Base-by-base conservation (phyloP, 257 asterid genomes). In the Forsythia suspensa region DNA sequence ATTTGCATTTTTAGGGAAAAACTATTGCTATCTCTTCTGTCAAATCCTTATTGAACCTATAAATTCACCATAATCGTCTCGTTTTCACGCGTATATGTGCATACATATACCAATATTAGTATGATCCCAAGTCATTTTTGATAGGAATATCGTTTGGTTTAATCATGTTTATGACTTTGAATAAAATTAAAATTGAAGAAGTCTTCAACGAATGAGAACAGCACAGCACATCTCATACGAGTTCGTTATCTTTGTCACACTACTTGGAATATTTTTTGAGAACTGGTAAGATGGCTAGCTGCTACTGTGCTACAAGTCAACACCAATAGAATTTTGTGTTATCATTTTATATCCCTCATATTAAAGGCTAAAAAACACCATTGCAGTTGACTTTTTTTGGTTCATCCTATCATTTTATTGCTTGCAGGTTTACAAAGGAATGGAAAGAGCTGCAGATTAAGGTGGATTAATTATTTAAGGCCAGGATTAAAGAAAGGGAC, bases 371-470 rank as follows among this genome's bases (percentile, higher is more conserved):
- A 24, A 63, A 71, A 69, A 29, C 36, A 78, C 68, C 29, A 34
- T 72, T 78, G 13, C 18, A 8, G 75, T 34, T 72, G 79, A 42
- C 68, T 55, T 51, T 21, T 52, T 29, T 21, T 16, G 0, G 24
- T 46, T 13, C 12, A 74, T 70, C 74, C 24, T 37, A 8, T 68
- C 39, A 59, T 63, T 39, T 70, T 70, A 74, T 75, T 77, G 15
- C 38, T 41, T 84, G 61, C 89, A 94, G 97, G 97, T 81, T 80
- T 94, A 48, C 90, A 92, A n/a, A 91, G 98, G 72, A 92, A 84
- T 76, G 98, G 97, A 34, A 94, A 94, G 88, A 94, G 98, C 84
- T 91, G 98, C 86, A 86, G 98, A 72, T 79, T 94, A 46, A 87
- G 98, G 77, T 94, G 98, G 98, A 87, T 92, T 81, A 94, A 94